phyloP scores from a whole-genome alignment of 257 asterid genomes.

The Jaltomata sinuosa region DNA sequence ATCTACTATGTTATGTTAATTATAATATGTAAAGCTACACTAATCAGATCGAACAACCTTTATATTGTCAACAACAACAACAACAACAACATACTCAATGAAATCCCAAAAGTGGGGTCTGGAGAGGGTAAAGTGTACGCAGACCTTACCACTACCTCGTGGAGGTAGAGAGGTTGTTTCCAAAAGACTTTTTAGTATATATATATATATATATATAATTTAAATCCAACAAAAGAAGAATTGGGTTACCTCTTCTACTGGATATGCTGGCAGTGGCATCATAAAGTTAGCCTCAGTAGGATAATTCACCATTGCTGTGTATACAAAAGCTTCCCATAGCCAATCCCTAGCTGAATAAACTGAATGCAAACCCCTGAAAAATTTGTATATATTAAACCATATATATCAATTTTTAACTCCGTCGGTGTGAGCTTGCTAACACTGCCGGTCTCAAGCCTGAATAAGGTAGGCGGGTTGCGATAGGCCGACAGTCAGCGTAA shows the following conservation, averaged over 20 bases:
- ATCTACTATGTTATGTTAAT: neutral
- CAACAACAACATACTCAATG: no score
- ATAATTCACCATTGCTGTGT: constrained; percentile 71
- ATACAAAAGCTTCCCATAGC: constrained; percentile 66
- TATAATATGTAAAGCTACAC: neutral
- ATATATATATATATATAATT: no score
- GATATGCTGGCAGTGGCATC: constrained; percentile 74
- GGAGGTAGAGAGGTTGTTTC: no score
- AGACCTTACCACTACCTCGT: no score
- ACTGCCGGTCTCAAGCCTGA: neutral
- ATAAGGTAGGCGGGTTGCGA: no score
- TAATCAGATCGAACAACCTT: no score
- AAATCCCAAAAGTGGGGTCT: no score
- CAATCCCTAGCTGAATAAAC: constrained; percentile 40
- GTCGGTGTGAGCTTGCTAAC: neutral
- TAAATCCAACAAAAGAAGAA: no score
- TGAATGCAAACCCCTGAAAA: constrained; percentile 33
- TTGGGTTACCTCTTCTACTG: constrained; percentile 51
- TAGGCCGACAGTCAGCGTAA: neutral
- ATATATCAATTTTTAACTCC: neutral
- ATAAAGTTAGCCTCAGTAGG: constrained; percentile 57
- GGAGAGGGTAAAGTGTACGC: no score
- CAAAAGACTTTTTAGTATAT: no score
- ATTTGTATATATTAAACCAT: neutral
- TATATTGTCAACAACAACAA: no score